Conservation (phyloP, 345 rosid genomes). For the Gossypium stocksii region DNA sequence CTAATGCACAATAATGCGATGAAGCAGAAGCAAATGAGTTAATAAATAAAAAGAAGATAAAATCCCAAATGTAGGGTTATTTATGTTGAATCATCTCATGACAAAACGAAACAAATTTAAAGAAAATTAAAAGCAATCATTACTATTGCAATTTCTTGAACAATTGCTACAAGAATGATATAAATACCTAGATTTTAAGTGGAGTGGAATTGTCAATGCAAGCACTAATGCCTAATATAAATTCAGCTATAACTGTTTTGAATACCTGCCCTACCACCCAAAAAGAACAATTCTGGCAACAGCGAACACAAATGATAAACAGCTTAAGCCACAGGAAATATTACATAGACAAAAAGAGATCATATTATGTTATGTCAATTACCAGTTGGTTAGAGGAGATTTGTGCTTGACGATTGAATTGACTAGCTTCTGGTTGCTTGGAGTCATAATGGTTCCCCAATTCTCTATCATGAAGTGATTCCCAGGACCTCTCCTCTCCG, state of each 20-base stretch:
- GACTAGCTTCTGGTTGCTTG: constrained; percentile 42
- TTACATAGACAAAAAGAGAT: not conserved
- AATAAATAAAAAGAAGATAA: not conserved
- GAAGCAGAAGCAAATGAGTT: not conserved
- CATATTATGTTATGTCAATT: not conserved
- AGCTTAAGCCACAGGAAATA: not conserved
- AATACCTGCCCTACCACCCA: not conserved
- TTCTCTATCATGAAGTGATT: constrained; percentile 50
- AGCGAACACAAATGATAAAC: not conserved
- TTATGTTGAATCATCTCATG: not conserved
- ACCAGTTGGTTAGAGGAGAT: constrained; percentile 57
- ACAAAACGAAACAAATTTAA: not conserved
- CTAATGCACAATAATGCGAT: not conserved
- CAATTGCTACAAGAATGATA: not conserved
- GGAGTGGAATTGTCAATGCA: not conserved
- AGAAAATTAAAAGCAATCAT: not conserved
- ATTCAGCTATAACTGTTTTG: not conserved
- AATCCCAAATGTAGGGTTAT: not conserved
- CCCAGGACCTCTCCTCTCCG: constrained; percentile 77
- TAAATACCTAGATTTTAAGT: not conserved
- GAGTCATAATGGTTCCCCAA: constrained; percentile 34
- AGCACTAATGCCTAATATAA: not conserved
- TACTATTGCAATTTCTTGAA: not conserved
- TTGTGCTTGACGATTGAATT: constrained; percentile 45
- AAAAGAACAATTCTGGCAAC: not conserved